Conservation (phyloP, 352 stramenopile genomes). For the Phytophthora tubulina region DNA sequence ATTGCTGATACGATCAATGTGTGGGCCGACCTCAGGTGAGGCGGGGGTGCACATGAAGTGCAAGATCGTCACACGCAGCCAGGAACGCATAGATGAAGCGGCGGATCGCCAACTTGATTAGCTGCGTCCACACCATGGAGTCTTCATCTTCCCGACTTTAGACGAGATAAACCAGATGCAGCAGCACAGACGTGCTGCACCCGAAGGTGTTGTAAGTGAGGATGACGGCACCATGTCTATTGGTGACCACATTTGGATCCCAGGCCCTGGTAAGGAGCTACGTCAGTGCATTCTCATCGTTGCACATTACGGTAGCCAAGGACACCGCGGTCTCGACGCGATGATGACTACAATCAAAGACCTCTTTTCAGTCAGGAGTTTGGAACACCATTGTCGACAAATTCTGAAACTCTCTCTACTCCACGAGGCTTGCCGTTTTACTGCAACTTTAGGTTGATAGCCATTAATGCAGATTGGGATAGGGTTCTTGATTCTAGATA, state of each 20-base stretch:
- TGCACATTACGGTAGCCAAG: not conserved
- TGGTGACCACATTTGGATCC: not conserved
- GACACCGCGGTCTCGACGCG: not conserved
- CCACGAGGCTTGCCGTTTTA: too few species aligned
- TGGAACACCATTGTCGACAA: not conserved
- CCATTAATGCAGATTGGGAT: too few species aligned
- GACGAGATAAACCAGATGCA: not conserved
- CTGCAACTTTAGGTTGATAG: too few species aligned
- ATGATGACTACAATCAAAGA: slow-evolving; percentile 2
- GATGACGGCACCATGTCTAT: not conserved
- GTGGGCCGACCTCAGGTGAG: not conserved
- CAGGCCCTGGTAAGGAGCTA: not conserved
- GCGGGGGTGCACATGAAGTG: not conserved
- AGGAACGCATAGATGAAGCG: not conserved
- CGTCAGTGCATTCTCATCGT: not conserved
- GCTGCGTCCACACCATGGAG: not conserved
- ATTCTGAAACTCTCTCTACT: not conserved
- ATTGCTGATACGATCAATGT: not conserved
- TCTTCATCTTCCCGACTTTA: not conserved
- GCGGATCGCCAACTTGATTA: not conserved
- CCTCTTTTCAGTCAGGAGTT: not conserved
- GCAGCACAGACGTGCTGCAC: not conserved
- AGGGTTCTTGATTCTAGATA: too few species aligned
- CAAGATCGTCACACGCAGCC: not conserved
- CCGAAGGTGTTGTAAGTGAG: not conserved